These are phyloP conservation scores for Sordariomycetes sp. DNA, from an alignment of 2,329 filamentous ascomycete species.

Conservation along the genomic window DNA sequence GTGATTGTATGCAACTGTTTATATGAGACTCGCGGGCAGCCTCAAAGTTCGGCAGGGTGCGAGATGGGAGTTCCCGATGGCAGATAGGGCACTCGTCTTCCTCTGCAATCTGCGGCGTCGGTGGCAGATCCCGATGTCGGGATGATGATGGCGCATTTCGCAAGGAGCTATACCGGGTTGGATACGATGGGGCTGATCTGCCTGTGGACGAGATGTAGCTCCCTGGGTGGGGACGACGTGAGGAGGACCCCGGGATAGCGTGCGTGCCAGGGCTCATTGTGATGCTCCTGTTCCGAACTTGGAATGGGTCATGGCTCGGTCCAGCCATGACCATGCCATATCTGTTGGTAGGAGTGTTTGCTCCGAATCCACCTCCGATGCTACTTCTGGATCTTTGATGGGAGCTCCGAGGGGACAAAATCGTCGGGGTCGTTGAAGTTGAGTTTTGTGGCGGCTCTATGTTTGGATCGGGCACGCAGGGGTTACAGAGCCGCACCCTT, in stretches of 20 bases:
- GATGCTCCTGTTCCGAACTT: constrained; percentile 30
- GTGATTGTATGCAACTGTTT: constrained; percentile 43
- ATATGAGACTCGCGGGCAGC: constrained; percentile 49
- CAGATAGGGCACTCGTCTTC: constrained; percentile 77
- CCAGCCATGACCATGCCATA: constrained; percentile 27
- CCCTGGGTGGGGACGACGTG: constrained; percentile 11
- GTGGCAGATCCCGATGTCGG: constrained; percentile 27
- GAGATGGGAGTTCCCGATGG: constrained; percentile 58
- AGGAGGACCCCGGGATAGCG: constrained; percentile 12
- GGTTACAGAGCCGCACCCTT: constrained; percentile 51
- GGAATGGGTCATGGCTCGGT: constrained; percentile 2
- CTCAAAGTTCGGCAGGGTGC: constrained; percentile 43
- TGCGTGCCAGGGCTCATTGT: constrained; percentile 24
- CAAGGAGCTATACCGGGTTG: constrained; percentile 19
- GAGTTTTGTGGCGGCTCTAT: constrained; percentile 43
- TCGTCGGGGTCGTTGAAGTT: constrained; percentile 17
- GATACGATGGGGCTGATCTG: constrained; percentile 12
- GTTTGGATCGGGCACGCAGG: constrained; percentile 54
- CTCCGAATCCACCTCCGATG: constrained; percentile 21
- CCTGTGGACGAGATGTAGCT: constrained; percentile 22
- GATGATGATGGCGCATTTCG: constrained; percentile 23
- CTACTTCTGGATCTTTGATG: constrained; percentile 39
- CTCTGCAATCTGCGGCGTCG: constrained; percentile 48
- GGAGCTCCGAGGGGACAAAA: constrained; percentile 19
- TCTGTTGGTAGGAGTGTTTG: constrained; percentile 16